Percentiles rank a stretch among this genome's conserved stretches.
Evolutionary conservation across 2,329 filamentous ascomycete genomes (phyloP).

Genomic region (Xylaria sp.): DNA sequence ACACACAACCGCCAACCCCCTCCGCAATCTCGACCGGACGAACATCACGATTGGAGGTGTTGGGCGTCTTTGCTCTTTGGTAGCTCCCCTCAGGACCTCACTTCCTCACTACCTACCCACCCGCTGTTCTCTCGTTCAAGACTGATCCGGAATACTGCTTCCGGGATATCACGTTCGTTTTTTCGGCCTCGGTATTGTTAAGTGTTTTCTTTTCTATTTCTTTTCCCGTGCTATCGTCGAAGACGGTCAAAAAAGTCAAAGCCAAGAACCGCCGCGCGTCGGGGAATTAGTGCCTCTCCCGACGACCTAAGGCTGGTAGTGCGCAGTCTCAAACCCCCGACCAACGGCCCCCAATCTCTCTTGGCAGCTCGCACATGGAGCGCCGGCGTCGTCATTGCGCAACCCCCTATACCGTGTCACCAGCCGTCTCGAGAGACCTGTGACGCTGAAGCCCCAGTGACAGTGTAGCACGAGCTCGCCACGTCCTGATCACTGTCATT

Average conservation of each 20-base stretch:
- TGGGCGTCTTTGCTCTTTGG: constrained; percentile 23
- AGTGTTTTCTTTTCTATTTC: constrained; percentile 1
- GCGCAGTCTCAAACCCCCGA: constrained; percentile 14
- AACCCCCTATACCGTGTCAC: constrained; percentile 30
- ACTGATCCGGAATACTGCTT: constrained; percentile 21
- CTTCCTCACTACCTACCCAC: constrained; percentile 5
- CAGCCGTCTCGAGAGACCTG: constrained; percentile 22
- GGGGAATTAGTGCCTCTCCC: constrained; percentile 13
- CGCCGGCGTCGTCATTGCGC: constrained; percentile 34
- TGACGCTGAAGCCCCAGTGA: constrained; percentile 19
- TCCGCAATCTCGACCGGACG: constrained; percentile 16
- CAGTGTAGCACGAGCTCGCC: constrained; percentile 23
- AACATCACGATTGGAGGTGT: constrained; percentile 18
- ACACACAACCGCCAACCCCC: constrained; percentile 2
- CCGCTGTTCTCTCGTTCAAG: constrained; percentile 30
- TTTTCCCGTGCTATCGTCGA: constrained; percentile 7
- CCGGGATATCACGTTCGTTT: constrained; percentile 36
- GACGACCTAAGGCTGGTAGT: not conserved
- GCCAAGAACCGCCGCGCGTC: constrained; percentile 30
- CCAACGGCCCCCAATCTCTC: constrained; percentile 27
- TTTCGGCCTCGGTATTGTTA: constrained; percentile 9
- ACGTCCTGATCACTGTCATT: constrained; percentile 11
- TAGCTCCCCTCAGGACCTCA: constrained; percentile 13
- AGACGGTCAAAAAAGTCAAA: constrained; percentile 14
- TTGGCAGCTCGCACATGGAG: constrained; percentile 41